A percentile compares a stretch with the other conserved stretches of the same genome.
Evolutionary conservation across 495 filamentous ascomycete species (phyloP).

Genomic region (Penicillium bialowiezense): DNA sequence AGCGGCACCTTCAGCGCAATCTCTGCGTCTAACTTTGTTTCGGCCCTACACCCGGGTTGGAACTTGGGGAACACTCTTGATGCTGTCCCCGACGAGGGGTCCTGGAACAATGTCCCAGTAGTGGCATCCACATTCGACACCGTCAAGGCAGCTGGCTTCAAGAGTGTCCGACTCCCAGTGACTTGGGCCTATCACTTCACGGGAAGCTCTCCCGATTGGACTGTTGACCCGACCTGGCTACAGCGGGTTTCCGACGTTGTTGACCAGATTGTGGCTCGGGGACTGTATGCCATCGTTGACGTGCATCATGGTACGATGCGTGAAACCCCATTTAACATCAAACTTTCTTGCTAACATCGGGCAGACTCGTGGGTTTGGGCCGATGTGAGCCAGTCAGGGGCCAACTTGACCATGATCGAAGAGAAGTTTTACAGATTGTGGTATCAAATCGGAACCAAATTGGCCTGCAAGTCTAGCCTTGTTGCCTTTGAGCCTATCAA

Average conservation of each 20-base stretch:
- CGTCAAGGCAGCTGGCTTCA: constrained; percentile 55
- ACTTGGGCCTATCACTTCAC: constrained; percentile 60
- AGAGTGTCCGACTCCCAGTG: constrained; percentile 58
- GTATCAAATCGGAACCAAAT: constrained; percentile 56
- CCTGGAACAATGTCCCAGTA: constrained; percentile 56
- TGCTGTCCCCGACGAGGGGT: constrained; percentile 54
- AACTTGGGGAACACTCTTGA: constrained; percentile 56
- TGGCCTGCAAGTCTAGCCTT: constrained; percentile 52
- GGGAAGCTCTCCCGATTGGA: constrained; percentile 48
- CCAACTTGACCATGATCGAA: constrained; percentile 52
- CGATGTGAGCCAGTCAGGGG: constrained; percentile 45
- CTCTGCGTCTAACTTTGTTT: constrained; percentile 33
- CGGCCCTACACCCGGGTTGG: constrained; percentile 40
- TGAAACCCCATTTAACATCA: background rate
- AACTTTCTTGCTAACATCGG: background rate
- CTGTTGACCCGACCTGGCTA: constrained; percentile 53
- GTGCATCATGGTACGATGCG: constrained; percentile 50
- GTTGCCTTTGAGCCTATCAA: constrained; percentile 64
- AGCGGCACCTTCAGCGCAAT: constrained; percentile 35
- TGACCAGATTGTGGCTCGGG: constrained; percentile 51
- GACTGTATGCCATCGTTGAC: constrained; percentile 54
- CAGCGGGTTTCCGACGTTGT: constrained; percentile 59
- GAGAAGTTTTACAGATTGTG: constrained; percentile 56
- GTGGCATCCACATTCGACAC: constrained; percentile 47
- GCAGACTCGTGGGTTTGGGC: constrained; percentile 57